Percentiles rank a stretch among this genome's conserved stretches.
Evolutionary conservation across 1,284 basidiomycete genomes (phyloP).

Genomic region (Cyathus olla): DNA sequence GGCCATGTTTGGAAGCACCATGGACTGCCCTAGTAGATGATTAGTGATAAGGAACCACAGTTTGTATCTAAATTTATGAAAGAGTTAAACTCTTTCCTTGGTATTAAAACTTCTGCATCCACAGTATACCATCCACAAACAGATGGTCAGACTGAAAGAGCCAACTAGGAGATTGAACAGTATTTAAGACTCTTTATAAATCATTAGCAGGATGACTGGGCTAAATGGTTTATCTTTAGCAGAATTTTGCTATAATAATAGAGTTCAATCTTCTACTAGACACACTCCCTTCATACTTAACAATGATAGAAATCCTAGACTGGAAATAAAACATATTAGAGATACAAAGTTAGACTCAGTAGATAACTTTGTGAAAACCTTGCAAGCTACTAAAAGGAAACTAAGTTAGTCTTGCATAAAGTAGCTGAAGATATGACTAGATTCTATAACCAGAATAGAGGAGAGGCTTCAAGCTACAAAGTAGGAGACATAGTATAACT

Average conservation of each 20-base stretch:
- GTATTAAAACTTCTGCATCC: too few species aligned
- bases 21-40: conserved; percentile 20
- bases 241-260: conserved; percentile 23
- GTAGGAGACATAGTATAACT: conserved; percentile 42
- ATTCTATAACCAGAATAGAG: conserved; percentile 13
- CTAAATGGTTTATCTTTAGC: conserved; percentile 11
- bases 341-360: conserved; percentile 8
- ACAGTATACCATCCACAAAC: conserved; percentile 30
- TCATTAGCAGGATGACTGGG: conserved; percentile 25
- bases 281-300: conserved; percentile 10
- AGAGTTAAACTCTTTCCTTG: conserved; percentile 27
- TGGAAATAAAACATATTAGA: conserved; percentile 17
- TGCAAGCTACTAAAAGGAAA: conserved; percentile 15
- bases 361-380: conserved; percentile 17
- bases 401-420: conserved; percentile 11
- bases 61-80: conserved; percentile 41
- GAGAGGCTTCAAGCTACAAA: not conserved
- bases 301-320: conserved; percentile 17
- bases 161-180: conserved; percentile 22
- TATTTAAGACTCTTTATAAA: too few species aligned
- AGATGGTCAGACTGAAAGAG: conserved; percentile 42
- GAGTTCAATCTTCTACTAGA: conserved; percentile 13
- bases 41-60: conserved; percentile 42
- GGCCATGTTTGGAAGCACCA: conserved; percentile 21
- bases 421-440: conserved; percentile 13